These are phyloP conservation scores for Coniosporium tulheliwenetii DNA, from an alignment of 2,329 filamentous ascomycete species.

Conservation along the genomic window DNA sequence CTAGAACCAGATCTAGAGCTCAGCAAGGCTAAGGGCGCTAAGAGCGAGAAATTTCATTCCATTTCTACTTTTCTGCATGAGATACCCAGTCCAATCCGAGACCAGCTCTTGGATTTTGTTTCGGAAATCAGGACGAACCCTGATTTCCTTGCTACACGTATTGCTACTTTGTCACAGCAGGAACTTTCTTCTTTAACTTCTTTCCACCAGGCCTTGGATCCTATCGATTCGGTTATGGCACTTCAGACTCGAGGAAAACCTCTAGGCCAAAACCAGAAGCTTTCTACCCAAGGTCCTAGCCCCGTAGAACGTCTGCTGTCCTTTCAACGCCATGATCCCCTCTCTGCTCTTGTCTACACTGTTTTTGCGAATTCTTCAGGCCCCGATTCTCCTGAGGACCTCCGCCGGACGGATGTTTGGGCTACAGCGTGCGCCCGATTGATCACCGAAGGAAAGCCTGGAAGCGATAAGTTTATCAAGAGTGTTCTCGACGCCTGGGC, in stretches of 20 bases:
- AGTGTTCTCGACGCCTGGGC: slow-evolving; percentile 81
- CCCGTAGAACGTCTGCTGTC: slow-evolving; percentile 73
- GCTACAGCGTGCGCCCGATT: slow-evolving; percentile 72
- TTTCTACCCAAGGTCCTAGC: slow-evolving; percentile 29
- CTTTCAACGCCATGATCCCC: slow-evolving; percentile 75
- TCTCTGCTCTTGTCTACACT: slow-evolving; percentile 74
- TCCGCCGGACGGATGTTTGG: slow-evolving; percentile 71
- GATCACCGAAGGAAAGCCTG: slow-evolving; percentile 60
- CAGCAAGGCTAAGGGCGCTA: slow-evolving; percentile 18
- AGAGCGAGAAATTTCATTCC: slow-evolving; percentile 27
- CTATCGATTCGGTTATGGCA: slow-evolving; percentile 68
- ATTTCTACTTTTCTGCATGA: slow-evolving; percentile 42
- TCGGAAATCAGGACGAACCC: slow-evolving; percentile 72
- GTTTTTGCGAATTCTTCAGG: slow-evolving; percentile 78
- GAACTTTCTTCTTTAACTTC: slow-evolving; percentile 67
- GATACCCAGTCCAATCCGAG: slow-evolving; percentile 58
- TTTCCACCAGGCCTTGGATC: slow-evolving; percentile 64
- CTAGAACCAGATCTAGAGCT: slow-evolving; percentile 58
- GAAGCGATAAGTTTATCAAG: slow-evolving; percentile 65
- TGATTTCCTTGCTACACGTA: slow-evolving; percentile 70
- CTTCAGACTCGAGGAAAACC: slow-evolving; percentile 40
- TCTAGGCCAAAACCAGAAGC: slow-evolving; percentile 31
- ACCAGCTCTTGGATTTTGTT: slow-evolving; percentile 65
- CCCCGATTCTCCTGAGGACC: slow-evolving; percentile 67
- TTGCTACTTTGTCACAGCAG: slow-evolving; percentile 57